phyloP scores from a whole-genome alignment of 2,329 filamentous ascomycete genomes.

The Leptographium galeiforme region DNA sequence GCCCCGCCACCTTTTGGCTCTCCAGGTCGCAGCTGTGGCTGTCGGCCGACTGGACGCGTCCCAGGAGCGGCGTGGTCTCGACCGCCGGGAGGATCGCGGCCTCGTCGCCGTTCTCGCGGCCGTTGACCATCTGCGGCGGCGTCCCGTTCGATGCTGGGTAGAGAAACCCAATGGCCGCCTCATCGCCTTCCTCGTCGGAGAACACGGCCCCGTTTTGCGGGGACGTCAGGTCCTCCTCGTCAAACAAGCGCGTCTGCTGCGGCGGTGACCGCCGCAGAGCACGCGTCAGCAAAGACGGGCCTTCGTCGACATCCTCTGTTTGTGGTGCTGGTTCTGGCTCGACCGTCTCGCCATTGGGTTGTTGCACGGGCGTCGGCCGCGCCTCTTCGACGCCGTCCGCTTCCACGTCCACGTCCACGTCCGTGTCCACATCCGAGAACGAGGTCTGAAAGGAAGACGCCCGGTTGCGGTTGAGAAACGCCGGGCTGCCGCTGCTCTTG shows the following conservation, averaged over 20 bases:
- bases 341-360: conserved; percentile 44
- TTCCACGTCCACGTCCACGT: conserved; percentile 7
- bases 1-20: too few relatives aligned
- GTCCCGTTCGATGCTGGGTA: neutral
- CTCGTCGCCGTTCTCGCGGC: too few relatives aligned
- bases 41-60: neutral
- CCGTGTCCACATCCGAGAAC: conserved; percentile 15
- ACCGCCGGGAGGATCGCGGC: neutral
- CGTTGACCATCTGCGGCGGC: too few relatives aligned
- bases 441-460: conserved; percentile 20
- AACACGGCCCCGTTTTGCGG: conserved; percentile 9
- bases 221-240: conserved; percentile 8
- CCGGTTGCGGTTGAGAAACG: conserved; percentile 29
- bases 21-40: neutral
- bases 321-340: conserved; percentile 5
- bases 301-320: neutral
- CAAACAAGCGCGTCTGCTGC: conserved; percentile 27
- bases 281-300: conserved; percentile 9
- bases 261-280: conserved; percentile 10
- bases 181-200: conserved; percentile 4
- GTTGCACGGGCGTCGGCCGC: conserved; percentile 13
- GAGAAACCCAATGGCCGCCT: neutral
- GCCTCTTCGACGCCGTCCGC: neutral
- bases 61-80: neutral
- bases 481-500: conserved; percentile 30